Conservation (phyloP, 208 protist genomes). For the Leishmania tropica region DNA sequence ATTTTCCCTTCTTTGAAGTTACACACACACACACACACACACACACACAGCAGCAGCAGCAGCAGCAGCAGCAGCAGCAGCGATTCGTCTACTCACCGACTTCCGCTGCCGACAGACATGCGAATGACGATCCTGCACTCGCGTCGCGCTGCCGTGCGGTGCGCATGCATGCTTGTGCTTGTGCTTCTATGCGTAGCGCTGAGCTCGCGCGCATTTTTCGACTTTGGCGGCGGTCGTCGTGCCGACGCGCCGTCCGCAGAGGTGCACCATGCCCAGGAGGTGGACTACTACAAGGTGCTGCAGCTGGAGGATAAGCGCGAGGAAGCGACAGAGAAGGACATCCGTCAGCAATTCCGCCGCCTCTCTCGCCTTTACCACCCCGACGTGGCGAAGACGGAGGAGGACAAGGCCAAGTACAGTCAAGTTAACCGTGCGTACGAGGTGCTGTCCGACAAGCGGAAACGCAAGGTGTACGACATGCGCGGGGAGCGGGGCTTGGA, state of each 20-base stretch:
- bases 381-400: slow-evolving; percentile 67
- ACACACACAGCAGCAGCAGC: background rate
- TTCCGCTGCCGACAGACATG: background rate
- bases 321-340: slow-evolving; percentile 76
- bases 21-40: background rate
- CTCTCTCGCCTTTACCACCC: slow-evolving; percentile 85
- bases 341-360: slow-evolving; percentile 73
- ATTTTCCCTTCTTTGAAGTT: background rate
- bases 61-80: background rate
- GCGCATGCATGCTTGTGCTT: slow-evolving; percentile 1
- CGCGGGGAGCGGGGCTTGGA: slow-evolving; percentile 84
- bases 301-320: slow-evolving; percentile 56
- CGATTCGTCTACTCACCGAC: background rate
- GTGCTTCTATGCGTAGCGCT: slow-evolving; percentile 16
- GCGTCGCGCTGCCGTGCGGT: background rate
- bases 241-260: slow-evolving; percentile 1
- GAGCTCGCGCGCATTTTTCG: slow-evolving; percentile 21
- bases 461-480: slow-evolving; percentile 94
- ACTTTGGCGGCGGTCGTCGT: background rate
- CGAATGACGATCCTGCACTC: background rate
- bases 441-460: slow-evolving; percentile 87
- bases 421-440: slow-evolving; percentile 90
- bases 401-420: slow-evolving; percentile 66
- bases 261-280: slow-evolving; percentile 26
- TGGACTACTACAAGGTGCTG: slow-evolving; percentile 85